These are phyloP conservation scores for Insectozyma bohioensis DNA, from an alignment of 1,139 yeast genomes.

Conservation along the genomic window DNA sequence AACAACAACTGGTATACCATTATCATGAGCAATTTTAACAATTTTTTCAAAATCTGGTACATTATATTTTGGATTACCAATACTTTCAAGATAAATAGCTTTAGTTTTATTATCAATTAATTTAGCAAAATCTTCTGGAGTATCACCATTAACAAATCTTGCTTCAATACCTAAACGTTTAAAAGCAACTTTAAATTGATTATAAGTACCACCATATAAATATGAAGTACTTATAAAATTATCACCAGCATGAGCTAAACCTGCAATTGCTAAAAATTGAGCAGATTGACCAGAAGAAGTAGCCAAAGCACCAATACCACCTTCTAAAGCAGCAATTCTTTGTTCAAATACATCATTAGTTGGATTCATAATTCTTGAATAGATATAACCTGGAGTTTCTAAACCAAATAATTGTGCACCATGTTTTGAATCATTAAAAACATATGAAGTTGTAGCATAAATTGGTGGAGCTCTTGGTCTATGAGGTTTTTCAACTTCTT, in stretches of 20 bases:
- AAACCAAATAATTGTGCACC: conserved; percentile 90
- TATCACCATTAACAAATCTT: conserved; percentile 79
- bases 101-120: conserved; percentile 82
- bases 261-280: conserved; percentile 79
- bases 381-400: conserved; percentile 78
- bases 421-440: conserved; percentile 81
- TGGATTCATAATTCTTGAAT: conserved; percentile 90
- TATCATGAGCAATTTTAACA: conserved; percentile 75
- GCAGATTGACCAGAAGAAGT: conserved; percentile 96
- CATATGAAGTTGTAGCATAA: conserved; percentile 83
- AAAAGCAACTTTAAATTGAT: conserved; percentile 90
- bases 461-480: conserved; percentile 88
- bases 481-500: conserved; percentile 60
- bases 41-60: conserved; percentile 87
- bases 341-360: conserved; percentile 88
- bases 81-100: conserved; percentile 85
- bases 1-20: conserved; percentile 89
- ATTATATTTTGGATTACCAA: conserved; percentile 92
- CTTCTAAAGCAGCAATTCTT: conserved; percentile 89
- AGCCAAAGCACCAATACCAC: conserved; percentile 90
- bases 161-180: conserved; percentile 84
- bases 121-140: conserved; percentile 66
- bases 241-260: conserved; percentile 85
- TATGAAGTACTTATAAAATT: conserved; percentile 85
- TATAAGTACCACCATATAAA: conserved; percentile 95